phyloP scores from a whole-genome alignment of 768 basidiomycete genomes.

The Psilocybe tampanensis region DNA sequence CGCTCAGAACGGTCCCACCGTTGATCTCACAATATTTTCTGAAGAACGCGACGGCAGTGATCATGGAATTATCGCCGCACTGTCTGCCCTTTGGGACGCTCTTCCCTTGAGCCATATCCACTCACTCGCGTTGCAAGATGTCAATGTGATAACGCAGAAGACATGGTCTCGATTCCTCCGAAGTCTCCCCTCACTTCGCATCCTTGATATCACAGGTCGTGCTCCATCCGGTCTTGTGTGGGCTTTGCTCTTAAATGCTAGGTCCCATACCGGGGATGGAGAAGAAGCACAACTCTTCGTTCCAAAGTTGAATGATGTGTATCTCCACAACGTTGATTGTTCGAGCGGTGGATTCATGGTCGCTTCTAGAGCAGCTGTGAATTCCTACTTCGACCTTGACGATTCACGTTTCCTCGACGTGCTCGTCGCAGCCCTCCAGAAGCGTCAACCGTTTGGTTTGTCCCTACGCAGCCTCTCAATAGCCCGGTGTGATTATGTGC shows the following conservation, averaged over 20 bases:
- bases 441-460: slow-evolving; percentile 29
- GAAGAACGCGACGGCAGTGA: slow-evolving; percentile 28
- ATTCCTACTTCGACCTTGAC: slow-evolving; percentile 39
- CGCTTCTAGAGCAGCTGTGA: slow-evolving; percentile 27
- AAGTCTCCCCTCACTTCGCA: slow-evolving; percentile 31
- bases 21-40: slow-evolving; percentile 35
- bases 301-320: slow-evolving; percentile 37
- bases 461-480: slow-evolving; percentile 38
- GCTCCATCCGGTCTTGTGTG: slow-evolving; percentile 42
- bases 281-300: slow-evolving; percentile 28
- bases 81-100: slow-evolving; percentile 33
- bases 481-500: slow-evolving; percentile 32
- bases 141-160: slow-evolving; percentile 42
- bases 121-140: slow-evolving; percentile 36
- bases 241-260: slow-evolving; percentile 41
- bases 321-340: slow-evolving; percentile 40
- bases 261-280: slow-evolving; percentile 27
- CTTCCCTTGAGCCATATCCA: slow-evolving; percentile 33
- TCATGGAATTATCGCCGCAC: slow-evolving; percentile 31
- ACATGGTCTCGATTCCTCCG: slow-evolving; percentile 36
- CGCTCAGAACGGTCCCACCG: slow-evolving; percentile 23
- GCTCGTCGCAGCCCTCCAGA: slow-evolving; percentile 30
- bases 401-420: slow-evolving; percentile 46
- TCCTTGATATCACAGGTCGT: slow-evolving; percentile 37
- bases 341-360: slow-evolving; percentile 44